Conservation (phyloP, 2,329 filamentous ascomycete species). For the Herpomyces periplanetae region DNA sequence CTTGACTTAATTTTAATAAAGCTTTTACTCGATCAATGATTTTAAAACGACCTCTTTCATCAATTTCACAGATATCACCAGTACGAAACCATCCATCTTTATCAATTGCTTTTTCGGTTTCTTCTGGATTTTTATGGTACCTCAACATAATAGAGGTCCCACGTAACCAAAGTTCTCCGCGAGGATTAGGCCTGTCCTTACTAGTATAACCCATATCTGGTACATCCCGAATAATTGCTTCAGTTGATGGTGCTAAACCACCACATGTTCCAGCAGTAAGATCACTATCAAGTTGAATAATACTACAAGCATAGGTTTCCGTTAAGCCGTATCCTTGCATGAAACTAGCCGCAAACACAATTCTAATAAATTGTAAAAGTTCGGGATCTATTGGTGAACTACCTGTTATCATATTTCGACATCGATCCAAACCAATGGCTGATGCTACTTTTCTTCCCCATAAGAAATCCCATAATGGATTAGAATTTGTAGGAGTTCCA, state of each 20-base stretch:
- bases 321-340: conserved; percentile 73
- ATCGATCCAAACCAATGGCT: conserved; percentile 40
- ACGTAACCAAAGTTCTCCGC: conserved; percentile 54
- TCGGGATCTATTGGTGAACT: conserved; percentile 63
- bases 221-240: conserved; percentile 46
- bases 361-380: conserved; percentile 54
- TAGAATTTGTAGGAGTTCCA: conserved; percentile 38
- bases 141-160: conserved; percentile 42
- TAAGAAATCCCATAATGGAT: conserved; percentile 43
- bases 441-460: conserved; percentile 57
- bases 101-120: conserved; percentile 45
- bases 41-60: conserved; percentile 46
- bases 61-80: conserved; percentile 56
- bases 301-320: conserved; percentile 45
- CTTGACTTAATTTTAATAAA: conserved; percentile 86
- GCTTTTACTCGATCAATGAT: conserved; percentile 96
- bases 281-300: conserved; percentile 28
- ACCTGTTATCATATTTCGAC: conserved; percentile 37
- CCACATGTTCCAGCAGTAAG: conserved; percentile 46
- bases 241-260: conserved; percentile 20
- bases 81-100: conserved; percentile 88
- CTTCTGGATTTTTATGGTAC: conserved; percentile 63
- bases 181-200: conserved; percentile 52
- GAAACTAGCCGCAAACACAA: conserved; percentile 39
- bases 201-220: conserved; percentile 77